Conservation (phyloP, 1,284 basidiomycete genomes). For the Sporisorium reilianum region DNA sequence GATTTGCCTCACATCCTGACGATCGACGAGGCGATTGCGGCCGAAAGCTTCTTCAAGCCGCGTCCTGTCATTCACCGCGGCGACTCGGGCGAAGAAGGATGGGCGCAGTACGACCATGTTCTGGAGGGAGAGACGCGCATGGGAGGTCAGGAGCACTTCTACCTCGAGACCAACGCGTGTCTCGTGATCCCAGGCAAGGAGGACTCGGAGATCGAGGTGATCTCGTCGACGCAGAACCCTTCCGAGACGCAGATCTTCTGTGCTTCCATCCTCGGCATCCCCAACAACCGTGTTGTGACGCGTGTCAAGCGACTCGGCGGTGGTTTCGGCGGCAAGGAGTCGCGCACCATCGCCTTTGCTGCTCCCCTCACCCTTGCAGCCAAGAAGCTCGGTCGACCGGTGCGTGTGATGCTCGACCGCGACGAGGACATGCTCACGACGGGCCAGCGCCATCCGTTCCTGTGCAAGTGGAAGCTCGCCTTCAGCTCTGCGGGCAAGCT, state of each 20-base stretch:
- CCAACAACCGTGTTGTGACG: constrained; percentile 66
- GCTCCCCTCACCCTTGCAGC: constrained; percentile 66
- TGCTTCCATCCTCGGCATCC: constrained; percentile 67
- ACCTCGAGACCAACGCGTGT: constrained; percentile 68
- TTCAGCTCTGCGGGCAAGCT: constrained; percentile 67
- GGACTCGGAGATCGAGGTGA: constrained; percentile 69
- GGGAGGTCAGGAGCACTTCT: constrained; percentile 67
- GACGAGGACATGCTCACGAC: constrained; percentile 69
- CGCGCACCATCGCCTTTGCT: constrained; percentile 52
- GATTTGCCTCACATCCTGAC: constrained; percentile 68
- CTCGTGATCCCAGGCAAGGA: constrained; percentile 69
- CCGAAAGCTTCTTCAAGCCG: constrained; percentile 58
- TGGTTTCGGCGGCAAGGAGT: constrained; percentile 70
- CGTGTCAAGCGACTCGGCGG: constrained; percentile 69
- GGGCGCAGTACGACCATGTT: constrained; percentile 55
- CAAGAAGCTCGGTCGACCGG: constrained; percentile 64
- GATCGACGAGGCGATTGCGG: constrained; percentile 68
- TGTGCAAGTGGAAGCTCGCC: constrained; percentile 67
- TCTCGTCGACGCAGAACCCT: constrained; percentile 68
- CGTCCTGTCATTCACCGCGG: constrained; percentile 58
- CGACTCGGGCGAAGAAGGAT: constrained; percentile 46
- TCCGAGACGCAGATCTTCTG: constrained; percentile 69
- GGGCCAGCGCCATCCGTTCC: constrained; percentile 70
- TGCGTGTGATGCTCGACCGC: constrained; percentile 69
- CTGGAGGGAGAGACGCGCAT: constrained; percentile 66